Evolutionary conservation across 2,329 filamentous ascomycete species (phyloP).

Genomic region (Teratosphaeriaceae sp.): DNA sequence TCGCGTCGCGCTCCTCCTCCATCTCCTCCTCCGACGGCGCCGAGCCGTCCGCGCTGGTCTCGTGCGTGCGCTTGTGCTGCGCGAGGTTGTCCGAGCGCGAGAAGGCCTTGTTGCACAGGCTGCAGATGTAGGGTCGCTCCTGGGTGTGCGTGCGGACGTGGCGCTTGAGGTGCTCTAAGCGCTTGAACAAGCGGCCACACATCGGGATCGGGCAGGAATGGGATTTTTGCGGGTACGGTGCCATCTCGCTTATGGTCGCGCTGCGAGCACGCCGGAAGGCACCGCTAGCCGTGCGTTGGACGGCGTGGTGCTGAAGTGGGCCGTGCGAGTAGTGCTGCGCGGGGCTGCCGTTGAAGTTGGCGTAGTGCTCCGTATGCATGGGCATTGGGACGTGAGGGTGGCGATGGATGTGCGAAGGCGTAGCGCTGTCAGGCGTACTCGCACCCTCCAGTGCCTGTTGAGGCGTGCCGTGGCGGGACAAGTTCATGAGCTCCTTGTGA

Average conservation of each 20-base stretch:
- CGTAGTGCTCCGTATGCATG: constrained; percentile 61
- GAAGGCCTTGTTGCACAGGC: constrained; percentile 97
- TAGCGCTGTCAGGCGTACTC: background rate
- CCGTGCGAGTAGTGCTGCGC: constrained; percentile 30
- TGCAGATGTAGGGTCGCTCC: constrained; percentile 96
- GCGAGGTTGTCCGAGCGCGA: constrained; percentile 98
- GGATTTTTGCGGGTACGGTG: constrained; percentile 94
- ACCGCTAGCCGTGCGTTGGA: constrained; percentile 57
- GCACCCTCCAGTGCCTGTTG: constrained; percentile 79
- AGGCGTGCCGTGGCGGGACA: constrained; percentile 88
- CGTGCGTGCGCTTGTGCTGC: constrained; percentile 83
- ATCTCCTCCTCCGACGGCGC: constrained; percentile 74
- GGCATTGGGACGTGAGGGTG: constrained; percentile 48
- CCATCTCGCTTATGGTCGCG: constrained; percentile 92
- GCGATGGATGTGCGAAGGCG: constrained; percentile 25
- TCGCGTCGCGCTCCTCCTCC: constrained; percentile 81
- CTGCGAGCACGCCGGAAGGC: constrained; percentile 86
- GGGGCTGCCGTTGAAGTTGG: constrained; percentile 50
- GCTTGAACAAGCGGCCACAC: constrained; percentile 95
- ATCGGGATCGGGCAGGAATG: constrained; percentile 99
- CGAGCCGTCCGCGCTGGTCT: constrained; percentile 58
- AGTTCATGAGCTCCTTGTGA: constrained; percentile 70
- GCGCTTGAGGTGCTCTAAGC: constrained; percentile 97
- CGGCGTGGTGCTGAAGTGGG: constrained; percentile 50
- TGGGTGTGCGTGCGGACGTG: constrained; percentile 99